These are phyloP conservation scores for Fragilaria radians DNA, from an alignment of 108 stramenopile species.

Conservation along the genomic window DNA sequence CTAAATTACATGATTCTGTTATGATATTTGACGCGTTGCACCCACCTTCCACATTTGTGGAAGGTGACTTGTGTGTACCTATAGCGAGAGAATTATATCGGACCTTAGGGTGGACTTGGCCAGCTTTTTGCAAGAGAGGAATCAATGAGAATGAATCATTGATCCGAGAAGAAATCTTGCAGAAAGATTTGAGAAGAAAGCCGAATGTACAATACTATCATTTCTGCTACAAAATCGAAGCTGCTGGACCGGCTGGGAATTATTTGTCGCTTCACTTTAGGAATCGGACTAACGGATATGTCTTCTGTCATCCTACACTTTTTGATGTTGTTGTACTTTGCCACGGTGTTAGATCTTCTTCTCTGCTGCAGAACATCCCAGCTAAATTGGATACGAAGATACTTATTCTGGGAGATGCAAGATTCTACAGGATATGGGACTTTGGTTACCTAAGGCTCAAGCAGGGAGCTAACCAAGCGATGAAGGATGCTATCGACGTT, in stretches of 20 bases:
- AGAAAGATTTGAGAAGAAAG: background rate
- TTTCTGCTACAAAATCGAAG: background rate
- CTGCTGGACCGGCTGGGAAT: too few relatives aligned
- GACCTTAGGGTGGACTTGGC: background rate
- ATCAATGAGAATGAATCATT: background rate
- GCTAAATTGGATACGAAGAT: background rate
- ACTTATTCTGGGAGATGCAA: background rate
- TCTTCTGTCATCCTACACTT: background rate
- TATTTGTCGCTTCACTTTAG: background rate
- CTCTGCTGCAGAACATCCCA: background rate
- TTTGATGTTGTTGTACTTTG: background rate
- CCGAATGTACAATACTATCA: background rate
- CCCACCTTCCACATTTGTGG: background rate
- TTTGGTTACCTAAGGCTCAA: background rate
- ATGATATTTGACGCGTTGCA: background rate
- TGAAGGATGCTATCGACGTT: background rate
- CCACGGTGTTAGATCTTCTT: background rate
- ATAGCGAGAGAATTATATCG: background rate
- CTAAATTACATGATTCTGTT: too few relatives aligned
- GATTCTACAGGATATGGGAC: background rate
- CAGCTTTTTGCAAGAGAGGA: too few relatives aligned
- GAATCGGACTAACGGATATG: background rate
- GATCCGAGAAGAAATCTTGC: background rate
- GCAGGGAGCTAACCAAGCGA: background rate
- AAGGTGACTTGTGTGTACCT: background rate